A percentile compares a stretch with the other conserved stretches of the same genome.
phyloP scores from a whole-genome alignment of 208 protist genomes.

The Blechomonas ayalai region DNA sequence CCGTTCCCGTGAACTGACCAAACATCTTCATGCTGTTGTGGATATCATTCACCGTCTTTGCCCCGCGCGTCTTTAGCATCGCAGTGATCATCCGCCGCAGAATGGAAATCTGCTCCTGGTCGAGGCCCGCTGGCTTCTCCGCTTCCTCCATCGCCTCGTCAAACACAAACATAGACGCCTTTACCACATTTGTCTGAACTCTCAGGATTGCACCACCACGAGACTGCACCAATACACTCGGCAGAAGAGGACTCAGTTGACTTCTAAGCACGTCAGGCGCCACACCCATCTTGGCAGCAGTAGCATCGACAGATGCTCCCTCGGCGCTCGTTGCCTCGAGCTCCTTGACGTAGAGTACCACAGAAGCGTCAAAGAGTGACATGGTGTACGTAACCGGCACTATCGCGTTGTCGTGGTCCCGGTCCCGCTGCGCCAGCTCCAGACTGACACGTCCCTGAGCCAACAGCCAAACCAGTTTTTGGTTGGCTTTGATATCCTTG shows the following conservation, averaged over 20 bases:
- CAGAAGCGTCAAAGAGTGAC: slow-evolving; percentile 65
- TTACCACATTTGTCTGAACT: slow-evolving; percentile 29
- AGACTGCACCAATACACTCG: neutral
- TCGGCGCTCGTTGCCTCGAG: slow-evolving; percentile 2
- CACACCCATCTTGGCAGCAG: slow-evolving; percentile 18
- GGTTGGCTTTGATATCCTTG: slow-evolving; percentile 49
- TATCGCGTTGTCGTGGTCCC: slow-evolving; percentile 9
- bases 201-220: neutral
- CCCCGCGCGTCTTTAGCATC: slow-evolving; percentile 48
- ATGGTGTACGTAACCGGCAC: slow-evolving; percentile 33
- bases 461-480: slow-evolving; percentile 60
- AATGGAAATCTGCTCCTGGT: slow-evolving; percentile 57
- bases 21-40: slow-evolving; percentile 85
- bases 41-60: slow-evolving; percentile 58
- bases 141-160: slow-evolving; percentile 26
- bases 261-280: slow-evolving; percentile 13
- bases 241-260: slow-evolving; percentile 14
- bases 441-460: slow-evolving; percentile 54
- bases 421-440: slow-evolving; percentile 43
- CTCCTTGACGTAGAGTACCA: slow-evolving; percentile 58
- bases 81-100: slow-evolving; percentile 57
- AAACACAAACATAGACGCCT: slow-evolving; percentile 10
- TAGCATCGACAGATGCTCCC: slow-evolving; percentile 4
- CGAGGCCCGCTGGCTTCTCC: slow-evolving; percentile 30
- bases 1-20: slow-evolving; percentile 40